Evolutionary conservation across 345 rosid species (phyloP), one percentile per base, ranked within the genome.

Genomic region (Nasturtium officinale): DNA sequence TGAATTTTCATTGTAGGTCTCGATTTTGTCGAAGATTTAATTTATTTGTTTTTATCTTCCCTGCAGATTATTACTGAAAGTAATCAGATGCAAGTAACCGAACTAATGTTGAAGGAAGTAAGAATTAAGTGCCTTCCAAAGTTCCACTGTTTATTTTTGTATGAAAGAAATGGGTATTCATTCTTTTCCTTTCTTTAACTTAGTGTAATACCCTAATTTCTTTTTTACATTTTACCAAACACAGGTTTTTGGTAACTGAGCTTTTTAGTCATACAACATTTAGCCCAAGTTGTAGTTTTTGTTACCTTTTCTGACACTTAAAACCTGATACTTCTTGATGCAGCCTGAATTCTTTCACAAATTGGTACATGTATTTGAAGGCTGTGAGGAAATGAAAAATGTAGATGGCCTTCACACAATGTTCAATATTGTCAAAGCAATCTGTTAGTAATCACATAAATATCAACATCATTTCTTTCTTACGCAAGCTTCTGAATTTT

Each of bases 311-410:
- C 42, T 56, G 43, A 40, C 60, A 12, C 54, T 54, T 47, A 8
- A 62, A 65, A 55, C 57, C 53, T 61, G 76, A 62, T 61, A 32
- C 52, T 16, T 66, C 52, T 16, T 66, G 72, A 58, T 85, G 83
- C 93, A 94, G 97, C 88, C 53, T 83, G 82, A 82, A 16, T 89
- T 89, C 84, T 85, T 94, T 81, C 83, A 62, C 73, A 88, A 88
- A 81, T 77, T 94, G 83, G 84, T 89, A 88, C 85, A 81, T 20
- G 61, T 91, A 23, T 94, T 94, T 73, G 86, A 81, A 76, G 67
- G 82, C 18, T 88, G 89, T 56, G 99, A 94, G 72, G 92, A 83
- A 65, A 61, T 80, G 73, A 89, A 88, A 38, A 77, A 86, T 64
- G 67, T 79, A 72, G 87, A 83, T 62, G 85, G 85, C 67, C 96